Conservation (phyloP, 2,329 filamentous ascomycete species). For the Sclerotinia subarctica region DNA sequence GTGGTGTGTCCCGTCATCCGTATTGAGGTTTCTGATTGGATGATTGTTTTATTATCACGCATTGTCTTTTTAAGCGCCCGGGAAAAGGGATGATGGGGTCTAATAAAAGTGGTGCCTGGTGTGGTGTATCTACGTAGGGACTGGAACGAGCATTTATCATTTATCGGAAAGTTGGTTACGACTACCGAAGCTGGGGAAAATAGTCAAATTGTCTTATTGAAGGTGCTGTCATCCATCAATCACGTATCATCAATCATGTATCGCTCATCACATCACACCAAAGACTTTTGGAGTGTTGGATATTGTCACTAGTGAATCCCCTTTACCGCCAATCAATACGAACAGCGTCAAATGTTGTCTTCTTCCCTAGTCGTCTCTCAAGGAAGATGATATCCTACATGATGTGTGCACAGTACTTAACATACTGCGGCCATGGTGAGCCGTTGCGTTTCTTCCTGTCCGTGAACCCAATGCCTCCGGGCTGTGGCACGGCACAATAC, state of each 20-base stretch:
- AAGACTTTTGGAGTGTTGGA: not conserved
- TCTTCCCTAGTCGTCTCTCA: not conserved
- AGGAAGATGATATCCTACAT: too few species aligned
- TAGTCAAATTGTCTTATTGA: not conserved
- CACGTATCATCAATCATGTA: not conserved
- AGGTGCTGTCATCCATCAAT: not conserved
- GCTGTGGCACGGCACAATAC: too few species aligned
- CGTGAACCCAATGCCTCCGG: too few species aligned
- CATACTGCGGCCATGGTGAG: not conserved
- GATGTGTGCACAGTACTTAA: not conserved
- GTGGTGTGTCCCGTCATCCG: too few species aligned
- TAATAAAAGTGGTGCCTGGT: not conserved
- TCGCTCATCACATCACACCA: not conserved
- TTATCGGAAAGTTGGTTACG: not conserved
- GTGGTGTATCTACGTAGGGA: too few species aligned
- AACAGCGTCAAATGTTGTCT: not conserved
- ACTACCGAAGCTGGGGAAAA: not conserved
- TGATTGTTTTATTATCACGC: not conserved
- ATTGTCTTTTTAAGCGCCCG: constrained; percentile 7
- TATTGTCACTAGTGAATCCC: not conserved
- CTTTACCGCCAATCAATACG: not conserved
- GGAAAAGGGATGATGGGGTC: not conserved
- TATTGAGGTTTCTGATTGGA: not conserved
- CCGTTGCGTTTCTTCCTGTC: too few species aligned
- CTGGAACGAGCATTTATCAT: not conserved